A percentile compares a stretch with the other conserved stretches of the same genome.
Evolutionary conservation across 2,329 filamentous ascomycete genomes (phyloP).

Genomic region (Curvularia verruculosa): DNA sequence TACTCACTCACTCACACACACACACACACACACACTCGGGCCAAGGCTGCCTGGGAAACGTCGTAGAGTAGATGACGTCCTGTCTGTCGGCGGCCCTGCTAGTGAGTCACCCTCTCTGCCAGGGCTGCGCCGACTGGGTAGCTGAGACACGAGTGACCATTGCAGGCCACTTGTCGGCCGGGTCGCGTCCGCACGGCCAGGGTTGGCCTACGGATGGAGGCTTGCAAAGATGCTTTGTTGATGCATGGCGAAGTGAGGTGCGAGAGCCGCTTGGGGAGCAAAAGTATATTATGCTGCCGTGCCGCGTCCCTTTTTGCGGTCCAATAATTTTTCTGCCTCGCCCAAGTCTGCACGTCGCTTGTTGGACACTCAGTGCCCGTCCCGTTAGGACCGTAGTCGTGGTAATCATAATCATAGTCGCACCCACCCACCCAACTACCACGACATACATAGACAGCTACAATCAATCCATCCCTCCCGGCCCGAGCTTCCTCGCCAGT

Average conservation of each 20-base stretch:
- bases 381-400: too few relatives aligned
- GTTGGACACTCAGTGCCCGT: neutral
- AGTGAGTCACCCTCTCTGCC: constrained; percentile 38
- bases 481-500: too few relatives aligned
- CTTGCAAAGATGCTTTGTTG: constrained; percentile 1
- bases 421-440: too few relatives aligned
- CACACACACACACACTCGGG: constrained; percentile 10
- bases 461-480: too few relatives aligned
- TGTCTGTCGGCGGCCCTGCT: constrained; percentile 12
- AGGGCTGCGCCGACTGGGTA: constrained; percentile 13
- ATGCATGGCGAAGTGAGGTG: too few relatives aligned
- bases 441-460: too few relatives aligned
- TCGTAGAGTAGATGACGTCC: constrained; percentile 7
- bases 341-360: neutral
- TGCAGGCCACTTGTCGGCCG: constrained; percentile 36
- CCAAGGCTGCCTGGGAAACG: constrained; percentile 7
- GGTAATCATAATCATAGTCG: too few relatives aligned
- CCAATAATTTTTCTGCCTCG: constrained; percentile 10
- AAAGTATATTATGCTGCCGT: constrained; percentile 29
- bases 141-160: constrained; percentile 39
- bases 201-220: constrained; percentile 10
- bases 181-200: constrained; percentile 26
- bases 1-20: neutral
- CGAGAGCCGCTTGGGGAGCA: constrained; percentile 17
- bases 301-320: constrained; percentile 15